A percentile compares a stretch with the other conserved stretches of the same genome.
These are phyloP conservation scores for Fraxinus paxiana DNA, from an alignment of 305 asterid genomes.

Conservation along the genomic window DNA sequence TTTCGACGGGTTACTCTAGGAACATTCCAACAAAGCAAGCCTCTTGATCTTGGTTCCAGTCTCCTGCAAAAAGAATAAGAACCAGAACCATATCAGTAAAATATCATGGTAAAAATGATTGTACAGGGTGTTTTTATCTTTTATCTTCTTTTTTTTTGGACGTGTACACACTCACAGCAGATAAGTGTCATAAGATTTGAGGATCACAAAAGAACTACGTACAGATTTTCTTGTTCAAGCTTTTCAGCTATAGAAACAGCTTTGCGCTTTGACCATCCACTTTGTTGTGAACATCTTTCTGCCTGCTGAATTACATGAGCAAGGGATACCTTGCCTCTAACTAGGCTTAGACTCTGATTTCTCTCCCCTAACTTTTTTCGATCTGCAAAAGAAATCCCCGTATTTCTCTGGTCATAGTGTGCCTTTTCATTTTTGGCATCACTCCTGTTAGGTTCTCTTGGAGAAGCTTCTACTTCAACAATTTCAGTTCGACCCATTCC, in stretches of 20 bases:
- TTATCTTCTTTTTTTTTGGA: background rate
- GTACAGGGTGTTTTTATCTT: background rate
- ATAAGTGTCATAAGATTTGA: background rate
- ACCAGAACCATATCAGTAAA: background rate
- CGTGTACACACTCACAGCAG: background rate
- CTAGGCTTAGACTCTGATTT: constrained; percentile 76
- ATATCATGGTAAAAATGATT: background rate
- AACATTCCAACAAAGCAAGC: constrained; percentile 51
- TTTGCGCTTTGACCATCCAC: constrained; percentile 85
- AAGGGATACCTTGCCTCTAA: constrained; percentile 82
- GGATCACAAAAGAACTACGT: constrained; percentile 22
- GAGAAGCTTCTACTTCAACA: constrained; percentile 12
- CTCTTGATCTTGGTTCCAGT: constrained; percentile 52
- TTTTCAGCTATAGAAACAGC: constrained; percentile 94
- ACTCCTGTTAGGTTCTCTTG: constrained; percentile 1
- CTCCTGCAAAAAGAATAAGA: constrained; percentile 34
- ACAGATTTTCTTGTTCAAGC: constrained; percentile 95
- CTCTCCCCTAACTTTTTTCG: constrained; percentile 44
- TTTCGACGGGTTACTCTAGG: constrained; percentile 37
- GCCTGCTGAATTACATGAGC: constrained; percentile 91
- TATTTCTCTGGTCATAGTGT: constrained; percentile 24
- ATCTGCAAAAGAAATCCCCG: background rate
- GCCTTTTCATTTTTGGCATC: constrained; percentile 15
- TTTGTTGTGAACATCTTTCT: constrained; percentile 62
- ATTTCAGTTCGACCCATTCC: constrained; percentile 1